A percentile compares a stretch with the other conserved stretches of the same genome.
Evolutionary conservation across 202 grass and related monocot species (phyloP).

Genomic region (Panicum hallii): DNA sequence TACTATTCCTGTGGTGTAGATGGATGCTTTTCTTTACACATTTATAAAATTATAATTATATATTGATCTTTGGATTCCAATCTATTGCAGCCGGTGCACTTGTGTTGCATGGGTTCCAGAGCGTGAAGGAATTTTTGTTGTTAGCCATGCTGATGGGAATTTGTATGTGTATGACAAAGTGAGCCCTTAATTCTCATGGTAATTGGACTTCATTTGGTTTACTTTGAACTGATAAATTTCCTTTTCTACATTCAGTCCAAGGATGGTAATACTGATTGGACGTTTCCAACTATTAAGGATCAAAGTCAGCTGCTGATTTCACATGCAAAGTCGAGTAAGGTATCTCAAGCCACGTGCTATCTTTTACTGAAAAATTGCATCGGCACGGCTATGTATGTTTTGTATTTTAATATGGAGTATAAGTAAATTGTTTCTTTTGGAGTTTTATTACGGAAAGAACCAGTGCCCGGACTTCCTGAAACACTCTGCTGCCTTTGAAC

Average conservation of each 20-base stretch:
- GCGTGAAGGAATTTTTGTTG: conserved; percentile 83
- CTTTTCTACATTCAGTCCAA: conserved; percentile 70
- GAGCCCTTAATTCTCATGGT: conserved; percentile 40
- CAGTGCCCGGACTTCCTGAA: not conserved
- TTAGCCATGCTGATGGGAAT: conserved; percentile 92
- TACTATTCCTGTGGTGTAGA: not conserved
- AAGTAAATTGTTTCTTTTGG: not conserved
- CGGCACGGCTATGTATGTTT: conserved; percentile 14
- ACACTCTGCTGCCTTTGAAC: not conserved
- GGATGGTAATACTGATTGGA: conserved; percentile 91
- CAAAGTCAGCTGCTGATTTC: conserved; percentile 78
- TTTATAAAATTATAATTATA: conserved; percentile 26
- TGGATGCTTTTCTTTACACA: conserved; percentile 33
- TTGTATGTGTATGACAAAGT: conserved; percentile 98
- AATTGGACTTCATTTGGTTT: conserved; percentile 33
- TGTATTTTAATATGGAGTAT: conserved; percentile 17
- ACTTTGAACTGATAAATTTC: conserved; percentile 40
- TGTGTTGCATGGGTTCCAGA: conserved; percentile 88
- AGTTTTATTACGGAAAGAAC: not conserved
- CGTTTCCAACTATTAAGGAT: conserved; percentile 90
- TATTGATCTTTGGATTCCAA: conserved; percentile 37
- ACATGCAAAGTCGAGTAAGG: conserved; percentile 95
- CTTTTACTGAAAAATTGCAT: conserved; percentile 9
- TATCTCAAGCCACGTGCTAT: conserved; percentile 51
- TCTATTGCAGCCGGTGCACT: conserved; percentile 78